Conservation (phyloP, 208 protist species). For the Histomonas meleagridis region DNA sequence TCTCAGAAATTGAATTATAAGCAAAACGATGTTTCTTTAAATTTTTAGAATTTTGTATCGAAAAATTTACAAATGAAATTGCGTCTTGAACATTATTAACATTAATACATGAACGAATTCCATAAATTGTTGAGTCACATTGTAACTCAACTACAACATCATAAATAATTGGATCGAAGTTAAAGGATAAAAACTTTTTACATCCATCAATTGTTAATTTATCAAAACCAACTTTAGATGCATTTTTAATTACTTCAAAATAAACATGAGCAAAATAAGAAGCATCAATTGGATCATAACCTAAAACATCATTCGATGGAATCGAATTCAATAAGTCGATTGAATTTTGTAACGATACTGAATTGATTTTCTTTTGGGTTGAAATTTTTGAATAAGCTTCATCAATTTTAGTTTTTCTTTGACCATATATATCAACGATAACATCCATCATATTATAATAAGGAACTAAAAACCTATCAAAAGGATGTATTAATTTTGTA, state of each 20-base stretch:
- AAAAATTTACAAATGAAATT: background rate
- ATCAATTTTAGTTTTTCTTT: background rate
- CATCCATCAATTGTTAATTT: background rate
- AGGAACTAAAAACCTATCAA: conserved; percentile 19
- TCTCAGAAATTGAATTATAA: background rate
- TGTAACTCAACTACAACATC: background rate
- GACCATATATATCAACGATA: background rate
- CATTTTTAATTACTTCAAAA: background rate
- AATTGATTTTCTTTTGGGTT: background rate
- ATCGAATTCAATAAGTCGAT: background rate
- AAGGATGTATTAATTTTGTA: conserved; percentile 18
- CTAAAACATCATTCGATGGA: background rate
- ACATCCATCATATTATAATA: background rate
- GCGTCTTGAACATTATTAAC: background rate
- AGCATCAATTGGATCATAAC: background rate
- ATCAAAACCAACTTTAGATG: background rate
- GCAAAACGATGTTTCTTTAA: background rate
- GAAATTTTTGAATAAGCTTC: background rate
- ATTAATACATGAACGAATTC: background rate
- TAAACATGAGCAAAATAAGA: background rate
- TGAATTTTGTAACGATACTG: background rate
- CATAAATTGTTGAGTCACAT: background rate
- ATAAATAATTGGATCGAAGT: background rate
- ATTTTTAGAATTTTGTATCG: background rate
- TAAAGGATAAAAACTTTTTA: background rate